A percentile compares a stretch with the other conserved stretches of the same genome.
Evolutionary conservation across 768 basidiomycete species (phyloP).

Genomic region (Albatrellus ellisii): DNA sequence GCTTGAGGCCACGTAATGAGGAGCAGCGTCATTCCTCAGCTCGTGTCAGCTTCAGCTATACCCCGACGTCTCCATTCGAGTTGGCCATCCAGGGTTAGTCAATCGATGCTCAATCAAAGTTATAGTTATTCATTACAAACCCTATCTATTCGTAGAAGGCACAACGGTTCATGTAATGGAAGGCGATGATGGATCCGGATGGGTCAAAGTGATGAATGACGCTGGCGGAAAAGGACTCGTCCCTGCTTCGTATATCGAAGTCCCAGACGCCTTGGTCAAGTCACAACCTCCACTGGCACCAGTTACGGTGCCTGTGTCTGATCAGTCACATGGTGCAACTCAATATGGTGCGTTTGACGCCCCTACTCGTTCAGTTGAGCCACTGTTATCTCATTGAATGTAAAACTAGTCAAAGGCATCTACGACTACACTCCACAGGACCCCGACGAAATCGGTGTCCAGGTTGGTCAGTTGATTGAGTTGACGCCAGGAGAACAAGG

Average conservation of each 20-base stretch:
- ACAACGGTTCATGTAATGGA: conserved; percentile 52
- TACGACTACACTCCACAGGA: conserved; percentile 71
- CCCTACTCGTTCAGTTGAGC: not conserved
- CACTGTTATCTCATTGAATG: conserved; percentile 7
- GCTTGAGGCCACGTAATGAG: conserved; percentile 23
- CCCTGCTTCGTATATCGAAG: conserved; percentile 69
- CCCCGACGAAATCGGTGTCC: conserved; percentile 51
- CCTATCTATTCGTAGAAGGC: conserved; percentile 36
- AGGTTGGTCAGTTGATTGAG: conserved; percentile 48
- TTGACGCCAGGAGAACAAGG: conserved; percentile 48
- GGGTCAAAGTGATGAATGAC: conserved; percentile 61
- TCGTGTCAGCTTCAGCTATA: conserved; percentile 63
- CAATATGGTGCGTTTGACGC: conserved; percentile 35
- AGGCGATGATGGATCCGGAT: conserved; percentile 76
- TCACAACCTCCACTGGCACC: conserved; percentile 10
- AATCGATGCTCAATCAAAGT: not conserved
- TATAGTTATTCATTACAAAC: not conserved
- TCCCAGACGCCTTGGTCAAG: conserved; percentile 19
- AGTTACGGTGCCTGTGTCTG: conserved; percentile 11
- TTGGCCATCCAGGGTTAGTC: conserved; percentile 47
- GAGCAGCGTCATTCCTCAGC: conserved; percentile 37
- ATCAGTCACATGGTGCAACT: conserved; percentile 23
- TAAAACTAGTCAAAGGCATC: conserved; percentile 75
- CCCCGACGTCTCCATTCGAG: conserved; percentile 67
- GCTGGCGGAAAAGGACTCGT: conserved; percentile 58